These are phyloP conservation scores for Miscanthus lutarioriparius DNA, from an alignment of 176 grass and related monocot species.

Conservation along the genomic window DNA sequence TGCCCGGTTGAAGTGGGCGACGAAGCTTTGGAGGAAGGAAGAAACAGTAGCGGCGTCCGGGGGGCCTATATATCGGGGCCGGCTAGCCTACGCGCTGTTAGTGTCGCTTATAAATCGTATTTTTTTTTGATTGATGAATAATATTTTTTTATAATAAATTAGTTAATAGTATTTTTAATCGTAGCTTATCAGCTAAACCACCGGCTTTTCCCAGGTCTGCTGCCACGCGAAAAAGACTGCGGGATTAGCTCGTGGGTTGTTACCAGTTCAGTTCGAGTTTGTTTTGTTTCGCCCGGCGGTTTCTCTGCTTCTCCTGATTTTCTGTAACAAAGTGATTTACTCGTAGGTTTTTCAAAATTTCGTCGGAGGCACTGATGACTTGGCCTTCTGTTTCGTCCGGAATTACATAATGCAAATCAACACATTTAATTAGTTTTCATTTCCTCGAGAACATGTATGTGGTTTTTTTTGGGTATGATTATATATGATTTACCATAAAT, in stretches of 20 bases:
- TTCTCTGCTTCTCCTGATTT: background rate
- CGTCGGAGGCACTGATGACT: background rate
- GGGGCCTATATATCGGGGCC: slow-evolving; percentile 20
- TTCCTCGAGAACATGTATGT: background rate
- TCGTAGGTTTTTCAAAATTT: no score
- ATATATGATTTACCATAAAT: background rate
- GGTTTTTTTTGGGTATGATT: background rate
- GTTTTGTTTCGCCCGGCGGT: background rate
- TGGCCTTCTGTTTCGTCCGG: no score
- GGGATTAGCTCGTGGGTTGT: slow-evolving; percentile 37
- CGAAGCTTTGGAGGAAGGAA: background rate
- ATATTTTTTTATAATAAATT: no score
- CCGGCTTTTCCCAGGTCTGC: background rate
- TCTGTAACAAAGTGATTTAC: background rate
- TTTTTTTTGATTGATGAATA: no score
- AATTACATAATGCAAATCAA: no score
- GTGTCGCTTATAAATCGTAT: no score
- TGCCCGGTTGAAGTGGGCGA: background rate
- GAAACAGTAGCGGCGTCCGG: background rate
- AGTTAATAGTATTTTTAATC: no score
- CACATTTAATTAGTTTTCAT: background rate
- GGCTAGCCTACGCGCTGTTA: background rate
- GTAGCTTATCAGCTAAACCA: no score
- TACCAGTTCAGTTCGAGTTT: slow-evolving; percentile 3
- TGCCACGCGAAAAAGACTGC: slow-evolving; percentile 2